A percentile compares a stretch with the other conserved stretches of the same genome.
Conservation (phyloP, 768 basidiomycete species). For the Trametes punicea region DNA sequence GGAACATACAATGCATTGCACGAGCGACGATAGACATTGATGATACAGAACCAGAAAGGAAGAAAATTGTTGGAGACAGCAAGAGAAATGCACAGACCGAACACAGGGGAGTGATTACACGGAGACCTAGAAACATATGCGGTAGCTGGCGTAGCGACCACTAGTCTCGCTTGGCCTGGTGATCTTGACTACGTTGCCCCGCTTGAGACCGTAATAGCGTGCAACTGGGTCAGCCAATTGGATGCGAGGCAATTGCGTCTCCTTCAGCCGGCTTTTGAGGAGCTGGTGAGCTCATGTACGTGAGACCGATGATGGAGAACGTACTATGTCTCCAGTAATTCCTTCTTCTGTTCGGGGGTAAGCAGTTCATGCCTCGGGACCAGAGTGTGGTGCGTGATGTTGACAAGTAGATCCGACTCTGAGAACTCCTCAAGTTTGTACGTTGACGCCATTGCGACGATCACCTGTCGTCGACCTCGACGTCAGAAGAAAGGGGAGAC, state of each 20-base stretch:
- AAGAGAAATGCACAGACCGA: not conserved
- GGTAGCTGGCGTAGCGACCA: slow-evolving; percentile 89
- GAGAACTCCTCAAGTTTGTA: slow-evolving; percentile 95
- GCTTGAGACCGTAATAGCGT: slow-evolving; percentile 91
- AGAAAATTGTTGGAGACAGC: no score
- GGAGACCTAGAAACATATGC: slow-evolving; percentile 70
- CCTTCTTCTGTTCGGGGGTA: slow-evolving; percentile 78
- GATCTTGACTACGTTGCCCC: slow-evolving; percentile 98
- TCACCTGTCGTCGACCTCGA: slow-evolving; percentile 56
- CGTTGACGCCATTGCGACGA: slow-evolving; percentile 82
- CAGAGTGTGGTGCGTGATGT: slow-evolving; percentile 93
- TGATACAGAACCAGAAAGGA: slow-evolving; percentile 1
- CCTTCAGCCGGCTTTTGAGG: slow-evolving; percentile 82
- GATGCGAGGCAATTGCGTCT: slow-evolving; percentile 96
- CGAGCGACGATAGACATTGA: slow-evolving; percentile 2
- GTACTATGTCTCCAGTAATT: slow-evolving; percentile 88
- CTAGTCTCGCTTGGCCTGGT: slow-evolving; percentile 96
- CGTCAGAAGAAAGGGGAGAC: not conserved
- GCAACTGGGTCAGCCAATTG: slow-evolving; percentile 97
- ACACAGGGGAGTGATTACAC: slow-evolving; percentile 8
- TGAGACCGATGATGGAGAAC: slow-evolving; percentile 33
- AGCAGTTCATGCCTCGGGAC: slow-evolving; percentile 93
- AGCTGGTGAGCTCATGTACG: slow-evolving; percentile 1
- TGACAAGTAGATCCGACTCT: slow-evolving; percentile 93
- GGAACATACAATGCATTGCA: slow-evolving; percentile 12